Percentiles rank a stretch among this genome's conserved stretches.
Conservation (phyloP, 768 basidiomycete species). For the Pluteus cervinus region DNA sequence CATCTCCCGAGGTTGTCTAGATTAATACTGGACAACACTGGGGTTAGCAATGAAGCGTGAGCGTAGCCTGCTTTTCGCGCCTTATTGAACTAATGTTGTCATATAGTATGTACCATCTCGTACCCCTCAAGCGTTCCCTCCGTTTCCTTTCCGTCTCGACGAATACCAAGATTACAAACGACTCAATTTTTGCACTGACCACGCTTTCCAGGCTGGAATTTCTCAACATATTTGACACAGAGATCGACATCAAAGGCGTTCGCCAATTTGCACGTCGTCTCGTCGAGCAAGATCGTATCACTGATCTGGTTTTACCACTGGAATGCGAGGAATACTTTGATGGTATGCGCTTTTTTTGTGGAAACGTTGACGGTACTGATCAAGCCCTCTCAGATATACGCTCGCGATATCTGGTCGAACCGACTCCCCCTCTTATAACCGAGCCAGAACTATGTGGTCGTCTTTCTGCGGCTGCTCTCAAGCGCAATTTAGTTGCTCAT, state of each 20-base stretch:
- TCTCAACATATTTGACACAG: conserved; percentile 49
- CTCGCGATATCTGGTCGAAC: conserved; percentile 40
- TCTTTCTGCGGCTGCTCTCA: conserved; percentile 42
- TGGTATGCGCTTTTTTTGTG: conserved; percentile 24
- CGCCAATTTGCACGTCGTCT: conserved; percentile 39
- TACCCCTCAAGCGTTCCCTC: conserved; percentile 49
- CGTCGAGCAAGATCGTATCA: conserved; percentile 26
- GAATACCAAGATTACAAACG: conserved; percentile 51
- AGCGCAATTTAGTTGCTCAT: conserved; percentile 54
- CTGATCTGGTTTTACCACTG: conserved; percentile 50
- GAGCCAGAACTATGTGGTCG: conserved; percentile 31
- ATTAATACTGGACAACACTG: conserved; percentile 31
- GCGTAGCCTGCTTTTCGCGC: conserved; percentile 11
- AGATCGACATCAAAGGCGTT: conserved; percentile 51
- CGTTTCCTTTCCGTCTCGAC: conserved; percentile 42
- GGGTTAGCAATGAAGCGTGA: conserved; percentile 45
- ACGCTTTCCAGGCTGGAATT: conserved; percentile 40
- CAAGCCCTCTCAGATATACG: conserved; percentile 31
- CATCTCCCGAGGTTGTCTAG: conserved; percentile 44
- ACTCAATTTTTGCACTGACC: conserved; percentile 48
- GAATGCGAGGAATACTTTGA: conserved; percentile 49
- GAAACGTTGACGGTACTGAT: background rate
- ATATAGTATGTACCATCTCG: conserved; percentile 49
- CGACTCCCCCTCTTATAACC: conserved; percentile 42
- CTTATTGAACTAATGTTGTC: conserved; percentile 5